Percentiles rank a stretch among this genome's conserved stretches.
These are phyloP conservation scores for Ogataea populi-albae DNA, from an alignment of 805 yeast species.

Conservation along the genomic window DNA sequence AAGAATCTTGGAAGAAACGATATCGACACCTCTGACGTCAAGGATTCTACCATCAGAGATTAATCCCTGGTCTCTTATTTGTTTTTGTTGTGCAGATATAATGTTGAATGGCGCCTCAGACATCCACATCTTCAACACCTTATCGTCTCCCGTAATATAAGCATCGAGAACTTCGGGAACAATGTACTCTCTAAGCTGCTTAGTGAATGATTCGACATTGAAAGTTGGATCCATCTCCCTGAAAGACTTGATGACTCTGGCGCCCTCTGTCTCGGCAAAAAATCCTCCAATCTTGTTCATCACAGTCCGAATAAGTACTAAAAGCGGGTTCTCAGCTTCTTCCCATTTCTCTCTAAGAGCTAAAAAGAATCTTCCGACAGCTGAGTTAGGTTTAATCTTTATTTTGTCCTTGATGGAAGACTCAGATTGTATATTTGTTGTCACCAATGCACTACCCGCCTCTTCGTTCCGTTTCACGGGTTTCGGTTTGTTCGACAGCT, in stretches of 20 bases:
- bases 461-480: slow-evolving; percentile 75
- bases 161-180: slow-evolving; percentile 96
- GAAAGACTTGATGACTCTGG: slow-evolving; percentile 83
- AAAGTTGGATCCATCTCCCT: slow-evolving; percentile 88
- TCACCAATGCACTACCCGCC: slow-evolving; percentile 79
- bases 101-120: slow-evolving; percentile 96
- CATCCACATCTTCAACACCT: slow-evolving; percentile 82
- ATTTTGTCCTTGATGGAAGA: slow-evolving; percentile 49
- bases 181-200: slow-evolving; percentile 84
- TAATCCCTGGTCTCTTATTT: slow-evolving; percentile 84
- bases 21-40: slow-evolving; percentile 93
- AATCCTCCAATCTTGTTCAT: slow-evolving; percentile 79
- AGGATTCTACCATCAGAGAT: slow-evolving; percentile 88
- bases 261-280: slow-evolving; percentile 95
- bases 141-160: slow-evolving; percentile 85
- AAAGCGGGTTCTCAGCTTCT: slow-evolving; percentile 89
- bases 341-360: slow-evolving; percentile 75
- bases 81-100: slow-evolving; percentile 90
- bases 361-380: slow-evolving; percentile 63
- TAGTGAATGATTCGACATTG: slow-evolving; percentile 71
- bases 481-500: slow-evolving; percentile 52
- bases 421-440: slow-evolving; percentile 76
- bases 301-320: slow-evolving; percentile 75
- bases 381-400: slow-evolving; percentile 62
- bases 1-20: slow-evolving; percentile 79